Percentiles rank a stretch among this genome's conserved stretches.
These are phyloP conservation scores for Coemansia sp. DNA, from an alignment of 192 early-diverging fungal genomes.

Conservation along the genomic window DNA sequence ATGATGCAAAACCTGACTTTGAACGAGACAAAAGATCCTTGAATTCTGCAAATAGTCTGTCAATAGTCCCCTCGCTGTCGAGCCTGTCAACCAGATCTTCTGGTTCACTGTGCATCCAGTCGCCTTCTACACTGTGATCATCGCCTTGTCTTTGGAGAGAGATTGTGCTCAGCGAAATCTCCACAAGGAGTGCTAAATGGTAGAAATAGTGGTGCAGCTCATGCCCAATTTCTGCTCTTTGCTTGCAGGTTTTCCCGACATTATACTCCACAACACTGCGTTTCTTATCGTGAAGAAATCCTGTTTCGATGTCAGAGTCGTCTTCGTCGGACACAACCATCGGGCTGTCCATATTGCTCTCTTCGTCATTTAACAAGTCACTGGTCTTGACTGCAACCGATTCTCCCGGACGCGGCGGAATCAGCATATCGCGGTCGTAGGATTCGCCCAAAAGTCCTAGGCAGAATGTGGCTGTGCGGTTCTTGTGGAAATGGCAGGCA, in stretches of 20 bases:
- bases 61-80: conserved; percentile 26
- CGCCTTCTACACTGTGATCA: neutral
- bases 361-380: neutral
- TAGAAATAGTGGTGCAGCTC: conserved; percentile 50
- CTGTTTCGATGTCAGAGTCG: conserved; percentile 6
- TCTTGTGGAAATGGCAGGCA: conserved; percentile 43
- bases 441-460: conserved; percentile 29
- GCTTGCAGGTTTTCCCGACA: conserved; percentile 33
- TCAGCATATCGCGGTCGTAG: conserved; percentile 28
- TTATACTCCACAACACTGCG: conserved; percentile 21
- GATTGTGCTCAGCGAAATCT: conserved; percentile 16
- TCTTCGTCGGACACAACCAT: conserved; percentile 19
- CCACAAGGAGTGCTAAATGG: conserved; percentile 23
- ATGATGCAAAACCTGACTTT: conserved; percentile 39
- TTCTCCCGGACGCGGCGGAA: conserved; percentile 24
- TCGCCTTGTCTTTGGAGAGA: neutral
- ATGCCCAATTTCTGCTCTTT: conserved; percentile 34
- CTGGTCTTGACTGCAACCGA: neutral
- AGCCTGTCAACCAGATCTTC: conserved; percentile 41
- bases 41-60: conserved; percentile 24
- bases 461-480: conserved; percentile 44
- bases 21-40: conserved; percentile 26
- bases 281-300: neutral
- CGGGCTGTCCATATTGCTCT: neutral
- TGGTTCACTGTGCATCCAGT: conserved; percentile 10